Evolutionary conservation across 2,329 filamentous ascomycete species (phyloP), one percentile per base, ranked within the genome.

Genomic region (Immersiporthe knoxdaviesiana): DNA sequence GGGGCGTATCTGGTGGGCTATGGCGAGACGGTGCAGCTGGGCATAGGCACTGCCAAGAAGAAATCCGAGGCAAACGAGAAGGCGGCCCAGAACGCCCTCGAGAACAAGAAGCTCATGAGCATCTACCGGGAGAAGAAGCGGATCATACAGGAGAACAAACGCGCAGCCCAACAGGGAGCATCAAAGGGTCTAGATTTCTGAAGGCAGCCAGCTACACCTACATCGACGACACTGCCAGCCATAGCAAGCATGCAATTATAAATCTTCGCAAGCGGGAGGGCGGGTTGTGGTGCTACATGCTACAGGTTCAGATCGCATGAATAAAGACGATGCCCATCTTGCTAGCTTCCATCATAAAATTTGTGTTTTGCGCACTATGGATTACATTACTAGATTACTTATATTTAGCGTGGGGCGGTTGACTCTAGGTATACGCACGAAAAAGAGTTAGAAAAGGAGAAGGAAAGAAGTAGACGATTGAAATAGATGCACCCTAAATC

Each of bases 1-100:
- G 90, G 85, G 0, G 84, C 88, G 0, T 91, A 88, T 73, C 80
- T 93, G 37, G 86, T 88, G 27, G 91, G 91, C 0, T 92, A 89
- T 84, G 91, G 91, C 5, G 88, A 91, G 77, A 84, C 83, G 41
- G 81, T 86, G 63, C 80, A 86, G 68, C 78, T 94, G 7, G 92
- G 89, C 0, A 83, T 82, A 59, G 92, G 91, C 0, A 86, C 84
- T 41, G 91, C 86, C 1, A 79, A 88, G 72, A 88, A 85, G 67
- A 93, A 93, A 79, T 88, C 86, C 68, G 90, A 92, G 68, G 92
- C 91, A 1, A 90, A 89, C 0, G 81, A 86, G 18, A 89, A 86
- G 72, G 92, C 92, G 1, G 92, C 92, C 0, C 79, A 81, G 56
- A 81, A 83, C 73, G 91, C 90, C 0, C 74, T 94, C 76, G 81